A percentile compares a stretch with the other conserved stretches of the same genome.
Conservation (phyloP, 495 filamentous ascomycete genomes). For the Penicillium crystallinum region DNA sequence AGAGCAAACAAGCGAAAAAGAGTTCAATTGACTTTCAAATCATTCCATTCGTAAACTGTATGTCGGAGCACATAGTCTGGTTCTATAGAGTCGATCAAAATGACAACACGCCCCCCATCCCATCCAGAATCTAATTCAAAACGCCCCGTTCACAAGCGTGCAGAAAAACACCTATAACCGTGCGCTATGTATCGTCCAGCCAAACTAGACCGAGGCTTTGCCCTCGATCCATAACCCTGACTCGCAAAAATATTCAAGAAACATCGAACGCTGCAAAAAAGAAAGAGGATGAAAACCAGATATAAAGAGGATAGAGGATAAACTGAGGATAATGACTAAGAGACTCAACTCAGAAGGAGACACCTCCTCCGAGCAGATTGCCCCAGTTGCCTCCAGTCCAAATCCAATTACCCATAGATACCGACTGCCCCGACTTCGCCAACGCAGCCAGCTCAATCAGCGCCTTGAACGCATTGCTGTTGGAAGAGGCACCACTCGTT, state of each 20-base stretch:
- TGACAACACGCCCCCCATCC: neutral
- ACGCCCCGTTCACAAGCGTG: neutral
- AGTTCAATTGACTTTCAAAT: neutral
- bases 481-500: conserved; percentile 30
- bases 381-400: conserved; percentile 47
- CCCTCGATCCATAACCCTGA: neutral
- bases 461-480: conserved; percentile 37
- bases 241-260: conserved; percentile 3
- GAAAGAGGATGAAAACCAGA: neutral
- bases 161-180: conserved; percentile 5
- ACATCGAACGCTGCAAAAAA: conserved; percentile 19
- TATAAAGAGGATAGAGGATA: neutral
- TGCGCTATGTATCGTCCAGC: conserved; percentile 16
- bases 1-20: neutral
- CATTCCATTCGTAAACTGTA: neutral
- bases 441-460: conserved; percentile 34
- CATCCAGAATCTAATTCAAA: neutral
- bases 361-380: conserved; percentile 37
- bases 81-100: neutral
- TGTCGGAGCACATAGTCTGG: neutral
- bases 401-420: conserved; percentile 42
- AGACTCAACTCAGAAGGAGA: conserved; percentile 24
- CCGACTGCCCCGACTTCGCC: conserved; percentile 32
- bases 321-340: too few species aligned
- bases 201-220: neutral